Conservation (phyloP, 768 basidiomycete genomes). For the Hortiboletus campestris region DNA sequence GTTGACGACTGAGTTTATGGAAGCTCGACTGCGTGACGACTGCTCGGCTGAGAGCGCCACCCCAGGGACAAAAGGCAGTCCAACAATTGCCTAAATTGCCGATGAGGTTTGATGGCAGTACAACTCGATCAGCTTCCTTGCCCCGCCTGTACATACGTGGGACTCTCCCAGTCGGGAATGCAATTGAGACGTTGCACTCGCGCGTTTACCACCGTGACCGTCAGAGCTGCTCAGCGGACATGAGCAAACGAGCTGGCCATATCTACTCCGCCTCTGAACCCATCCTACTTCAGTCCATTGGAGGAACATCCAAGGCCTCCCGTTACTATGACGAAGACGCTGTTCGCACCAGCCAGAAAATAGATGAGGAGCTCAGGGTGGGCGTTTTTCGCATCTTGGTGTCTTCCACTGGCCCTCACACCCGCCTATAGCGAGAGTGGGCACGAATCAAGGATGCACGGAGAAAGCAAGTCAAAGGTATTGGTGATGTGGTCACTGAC, state of each 20-base stretch:
- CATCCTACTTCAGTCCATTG: slow-evolving; percentile 31
- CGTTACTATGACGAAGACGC: slow-evolving; percentile 44
- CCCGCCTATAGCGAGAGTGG: slow-evolving; percentile 44
- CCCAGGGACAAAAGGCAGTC: slow-evolving; percentile 19
- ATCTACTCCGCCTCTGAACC: slow-evolving; percentile 31
- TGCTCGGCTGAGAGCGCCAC: slow-evolving; percentile 11
- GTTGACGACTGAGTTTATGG: background rate
- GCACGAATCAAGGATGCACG: slow-evolving; percentile 44
- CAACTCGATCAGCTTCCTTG: slow-evolving; percentile 33
- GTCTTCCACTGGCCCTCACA: slow-evolving; percentile 1
- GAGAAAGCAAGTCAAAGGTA: slow-evolving; percentile 55
- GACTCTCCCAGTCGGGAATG: slow-evolving; percentile 31
- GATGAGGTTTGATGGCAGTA: slow-evolving; percentile 30
- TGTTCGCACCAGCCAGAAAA: slow-evolving; percentile 45
- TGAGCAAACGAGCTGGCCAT: slow-evolving; percentile 31
- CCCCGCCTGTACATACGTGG: slow-evolving; percentile 38
- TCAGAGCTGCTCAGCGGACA: slow-evolving; percentile 15
- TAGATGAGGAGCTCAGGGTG: slow-evolving; percentile 59
- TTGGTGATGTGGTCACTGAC: background rate
- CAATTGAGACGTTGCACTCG: slow-evolving; percentile 27
- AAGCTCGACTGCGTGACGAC: background rate
- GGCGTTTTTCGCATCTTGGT: slow-evolving; percentile 4
- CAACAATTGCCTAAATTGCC: slow-evolving; percentile 21
- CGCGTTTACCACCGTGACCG: slow-evolving; percentile 17
- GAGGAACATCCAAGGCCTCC: slow-evolving; percentile 31